Conservation (phyloP, 345 rosid species). For the Gossypium rotundifolium region DNA sequence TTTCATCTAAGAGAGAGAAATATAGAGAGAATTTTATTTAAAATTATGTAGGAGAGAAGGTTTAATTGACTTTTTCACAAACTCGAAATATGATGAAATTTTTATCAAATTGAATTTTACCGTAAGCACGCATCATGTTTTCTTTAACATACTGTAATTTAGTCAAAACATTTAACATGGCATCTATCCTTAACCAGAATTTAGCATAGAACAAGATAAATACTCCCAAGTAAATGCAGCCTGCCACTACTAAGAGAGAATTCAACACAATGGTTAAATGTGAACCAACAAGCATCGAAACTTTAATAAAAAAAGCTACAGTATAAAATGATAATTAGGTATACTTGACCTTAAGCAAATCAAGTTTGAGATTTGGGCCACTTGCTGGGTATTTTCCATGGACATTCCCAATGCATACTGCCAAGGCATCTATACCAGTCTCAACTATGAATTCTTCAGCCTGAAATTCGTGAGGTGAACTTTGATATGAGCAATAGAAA, state of each 20-base stretch:
- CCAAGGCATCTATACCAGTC: constrained; percentile 87
- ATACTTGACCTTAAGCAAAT: constrained; percentile 64
- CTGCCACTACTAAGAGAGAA: not conserved
- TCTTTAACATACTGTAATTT: not conserved
- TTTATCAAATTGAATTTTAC: not conserved
- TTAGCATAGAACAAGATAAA: not conserved
- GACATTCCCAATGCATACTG: constrained; percentile 95
- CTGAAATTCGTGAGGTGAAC: constrained; percentile 34
- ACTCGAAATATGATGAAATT: not conserved
- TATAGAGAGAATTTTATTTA: not conserved
- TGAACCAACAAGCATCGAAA: not conserved
- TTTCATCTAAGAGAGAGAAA: not conserved
- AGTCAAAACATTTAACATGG: not conserved
- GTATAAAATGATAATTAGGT: constrained; percentile 1
- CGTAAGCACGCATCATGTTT: not conserved
- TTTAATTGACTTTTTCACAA: not conserved
- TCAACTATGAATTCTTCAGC: constrained; percentile 73
- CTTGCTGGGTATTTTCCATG: constrained; percentile 89
- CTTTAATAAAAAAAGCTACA: not conserved
- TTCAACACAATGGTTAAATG: not conserved
- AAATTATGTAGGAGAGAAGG: not conserved
- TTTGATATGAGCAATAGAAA: constrained; percentile 13
- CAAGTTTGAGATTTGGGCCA: constrained; percentile 84
- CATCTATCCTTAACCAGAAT: not conserved
- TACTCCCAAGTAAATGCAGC: constrained; percentile 1